Base-by-base conservation (phyloP, 768 basidiomycete genomes). In the Suillus ampliporus region DNA sequence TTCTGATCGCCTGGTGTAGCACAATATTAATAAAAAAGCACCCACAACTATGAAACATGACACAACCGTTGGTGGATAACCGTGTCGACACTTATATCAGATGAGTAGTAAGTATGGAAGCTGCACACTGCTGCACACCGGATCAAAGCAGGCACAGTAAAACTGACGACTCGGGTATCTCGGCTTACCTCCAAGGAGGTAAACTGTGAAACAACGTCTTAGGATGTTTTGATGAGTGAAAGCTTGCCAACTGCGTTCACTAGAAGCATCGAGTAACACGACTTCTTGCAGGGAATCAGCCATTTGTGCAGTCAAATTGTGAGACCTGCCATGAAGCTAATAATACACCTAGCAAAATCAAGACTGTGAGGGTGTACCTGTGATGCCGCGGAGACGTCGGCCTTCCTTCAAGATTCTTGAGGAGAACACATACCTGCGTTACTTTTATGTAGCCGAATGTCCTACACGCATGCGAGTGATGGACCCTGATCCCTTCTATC, bases 21-120 rank as follows among this genome's bases (percentile, higher is more conserved):
- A 53, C n/a, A 26, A 48, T 23, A 47, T 21, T 19, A 52, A 21
- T 21, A 21, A 37, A 21, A 37, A 53, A 17, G 35, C n/a, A 35
- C 52, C 35, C 53, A 38, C 53, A 37, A 37, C 21, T 23, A 23
- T 56, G 53, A 56, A 56, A 56, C 37, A 19, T 11, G 50, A 14
- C 23, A 15, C 11, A 14, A 14, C 21, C n/a, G n/a, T n/a, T n/a
- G 14, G 46, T 19, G 26, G 17, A 50, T 50, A 28, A 50, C 15
- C n/a, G n/a, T n/a, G 17, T 28, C 48, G 15, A 17, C 26, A 1
- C 7, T 26, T 26, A 8, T 8, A 28, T 50, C 4, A 31, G 15
- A 26, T 28, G 19, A 31, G 28, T 13, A 31, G 31, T n/a, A n/a
- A n/a, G n/a, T n/a, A 31, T 31, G 31, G 17, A 51, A 10, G 10